Base-by-base conservation (phyloP, 2,329 filamentous ascomycete genomes). In the Neonectria sp. region DNA sequence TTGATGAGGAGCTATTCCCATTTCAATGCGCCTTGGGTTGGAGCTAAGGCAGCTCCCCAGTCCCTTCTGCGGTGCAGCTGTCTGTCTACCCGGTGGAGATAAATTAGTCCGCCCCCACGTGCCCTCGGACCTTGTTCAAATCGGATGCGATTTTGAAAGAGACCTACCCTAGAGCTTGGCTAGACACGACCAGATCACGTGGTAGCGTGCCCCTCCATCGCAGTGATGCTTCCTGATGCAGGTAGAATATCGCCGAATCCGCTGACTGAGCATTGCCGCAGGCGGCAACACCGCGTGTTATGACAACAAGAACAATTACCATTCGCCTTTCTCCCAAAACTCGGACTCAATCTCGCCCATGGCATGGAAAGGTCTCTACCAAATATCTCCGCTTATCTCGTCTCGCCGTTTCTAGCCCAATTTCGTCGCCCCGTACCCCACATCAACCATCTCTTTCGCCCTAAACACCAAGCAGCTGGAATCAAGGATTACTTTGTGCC, bases 191-290 rank as follows among this genome's bases (percentile, higher is more conserved):
- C 15, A 1, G 1, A n/a, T 25, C 66, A 68, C 61, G 63, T 63
- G 59, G 57, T n/a, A 1, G 12, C 7, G 24, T 63, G 49, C 57
- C 63, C 62, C 61, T 60, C 58, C 35, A 56, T 53, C 35, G 7
- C 29, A 35, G n/a, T 55, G 55, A 63, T 61, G 56, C 31, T 58
- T 67, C 73, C 60, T 64, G 72, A 70, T 73, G 53, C 57, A 68
- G 61, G 67, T 74, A 71, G 75, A 77, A 77, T 60, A 61, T 71
- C 65, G 68, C 71, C 73, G 74, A 77, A 77, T 27, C 56, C 49
- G 75, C 75, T 77, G 75, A 77, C 75, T 71, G 75, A 77, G 71
- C 74, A 72, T 73, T 37, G 66, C 60, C 56, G 56, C 60, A 55
- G 51, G 65, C 40, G 40, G 43, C 46, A 43, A 48, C 40, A 40